Evolutionary conservation across 208 protist species (phyloP), one percentile per base, ranked within the genome.

Genomic region (Crithidia expoeki): DNA sequence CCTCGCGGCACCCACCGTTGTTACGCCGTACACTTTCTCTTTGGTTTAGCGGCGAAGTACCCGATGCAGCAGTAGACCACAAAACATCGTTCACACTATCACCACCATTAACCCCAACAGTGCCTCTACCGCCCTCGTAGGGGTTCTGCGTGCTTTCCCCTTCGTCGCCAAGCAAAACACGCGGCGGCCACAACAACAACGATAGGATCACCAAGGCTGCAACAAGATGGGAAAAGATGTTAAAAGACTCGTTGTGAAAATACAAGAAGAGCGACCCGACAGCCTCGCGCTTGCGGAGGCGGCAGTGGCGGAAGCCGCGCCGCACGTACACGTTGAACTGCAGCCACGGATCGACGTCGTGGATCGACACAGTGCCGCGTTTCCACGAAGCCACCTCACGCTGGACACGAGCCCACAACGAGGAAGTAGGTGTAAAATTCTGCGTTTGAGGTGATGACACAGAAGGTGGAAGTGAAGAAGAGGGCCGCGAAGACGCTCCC

Each of bases 261-360:
- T 81, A 74, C 23, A 80, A 16, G 21, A 90, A 77, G 42, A 89
- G 55, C 0, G 84, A 90, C 28, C 55, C 57, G 36, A 89, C 16
- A 0, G 83, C 82, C 40, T 82, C 80, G 6, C 76, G 65, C 16
- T 67, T 52, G 49, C 74, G 76, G 50, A 88, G 66, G n/a, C 46
- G 69, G n/a, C 68, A 55, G 1, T 84, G 84, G 21, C 88, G 84
- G 65, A 87, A 93, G 30, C 88, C 88, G 1, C 73, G 59, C 0
- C 74, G 66, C 32, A 93, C 79, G 63, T 85, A 84, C 12, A 67
- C 67, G 73, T 93, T 93, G 63, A 89, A 93, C 50, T 78, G 88
- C 19, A 90, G 73, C 73, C 78, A 90, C 49, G 61, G 51, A 33
- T 83, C 79, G 25, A 90, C 77, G 49, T 93, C 68, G 34, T 90